Conservation (phyloP, 1,284 basidiomycete species). For the Leccinum brunneo-olivaceum region DNA sequence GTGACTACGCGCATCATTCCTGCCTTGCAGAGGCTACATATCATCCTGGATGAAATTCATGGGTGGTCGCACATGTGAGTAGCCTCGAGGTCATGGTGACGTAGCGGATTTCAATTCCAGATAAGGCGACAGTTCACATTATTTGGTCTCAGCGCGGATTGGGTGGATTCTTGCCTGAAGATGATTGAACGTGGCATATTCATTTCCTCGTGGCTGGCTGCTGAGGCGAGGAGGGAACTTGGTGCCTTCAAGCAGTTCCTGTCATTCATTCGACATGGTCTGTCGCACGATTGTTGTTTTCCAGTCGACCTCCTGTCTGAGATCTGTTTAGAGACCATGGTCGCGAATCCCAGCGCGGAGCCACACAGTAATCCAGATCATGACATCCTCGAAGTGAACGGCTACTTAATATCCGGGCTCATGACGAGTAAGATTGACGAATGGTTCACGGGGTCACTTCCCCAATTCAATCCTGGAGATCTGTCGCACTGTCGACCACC, state of each 20-base stretch:
- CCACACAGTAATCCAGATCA: constrained; percentile 48
- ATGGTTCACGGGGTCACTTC: constrained; percentile 67
- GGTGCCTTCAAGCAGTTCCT: constrained; percentile 71
- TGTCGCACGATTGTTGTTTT: constrained; percentile 22
- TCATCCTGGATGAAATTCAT: constrained; percentile 66
- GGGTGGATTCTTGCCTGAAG: constrained; percentile 47
- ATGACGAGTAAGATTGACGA: constrained; percentile 62
- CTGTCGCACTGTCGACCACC: constrained; percentile 41
- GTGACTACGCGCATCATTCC: constrained; percentile 63
- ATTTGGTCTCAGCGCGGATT: constrained; percentile 47
- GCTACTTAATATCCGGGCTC: constrained; percentile 69
- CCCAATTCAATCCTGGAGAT: constrained; percentile 50
- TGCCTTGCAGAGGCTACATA: constrained; percentile 66
- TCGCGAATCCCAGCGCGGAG: constrained; percentile 40
- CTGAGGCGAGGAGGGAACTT: constrained; percentile 58
- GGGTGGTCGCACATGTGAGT: constrained; percentile 72
- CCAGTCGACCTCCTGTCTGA: constrained; percentile 13
- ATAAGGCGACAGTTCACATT: constrained; percentile 42
- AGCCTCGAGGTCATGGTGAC: constrained; percentile 7
- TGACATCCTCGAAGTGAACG: constrained; percentile 74
- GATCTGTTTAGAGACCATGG: constrained; percentile 30
- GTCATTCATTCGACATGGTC: constrained; percentile 70
- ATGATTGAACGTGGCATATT: constrained; percentile 52
- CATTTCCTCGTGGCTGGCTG: constrained; percentile 60
- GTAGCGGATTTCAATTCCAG: constrained; percentile 14